Evolutionary conservation across 441 rosid species (phyloP).

Genomic region (Brassica hybrid): DNA sequence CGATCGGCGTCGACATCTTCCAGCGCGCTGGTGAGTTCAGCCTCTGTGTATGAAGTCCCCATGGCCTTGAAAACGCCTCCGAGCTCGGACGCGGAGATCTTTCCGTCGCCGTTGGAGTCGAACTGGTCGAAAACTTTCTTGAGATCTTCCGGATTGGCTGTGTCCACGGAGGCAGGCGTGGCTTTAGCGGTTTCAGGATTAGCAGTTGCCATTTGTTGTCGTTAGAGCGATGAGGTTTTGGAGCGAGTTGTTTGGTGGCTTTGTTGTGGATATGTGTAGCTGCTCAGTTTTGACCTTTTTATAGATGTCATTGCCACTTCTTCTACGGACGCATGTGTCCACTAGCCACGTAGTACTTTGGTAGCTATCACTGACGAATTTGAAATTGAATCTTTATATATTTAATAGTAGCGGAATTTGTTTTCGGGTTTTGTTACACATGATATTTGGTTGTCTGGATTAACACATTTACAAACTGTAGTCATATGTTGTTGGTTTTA

Average conservation of each 20-base stretch:
- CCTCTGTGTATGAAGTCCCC: slow-evolving; percentile 49
- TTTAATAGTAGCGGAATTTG: not conserved
- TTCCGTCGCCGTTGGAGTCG: slow-evolving; percentile 62
- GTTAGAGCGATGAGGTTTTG: slow-evolving; percentile 13
- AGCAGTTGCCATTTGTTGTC: slow-evolving; percentile 23
- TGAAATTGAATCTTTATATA: slow-evolving; percentile 8
- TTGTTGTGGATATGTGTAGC: not conserved
- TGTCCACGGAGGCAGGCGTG: slow-evolving; percentile 34
- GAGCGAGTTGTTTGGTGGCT: not conserved
- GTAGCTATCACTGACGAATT: not conserved
- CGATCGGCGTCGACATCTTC: slow-evolving; percentile 59
- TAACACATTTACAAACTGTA: too few species aligned
- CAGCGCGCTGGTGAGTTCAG: slow-evolving; percentile 50
- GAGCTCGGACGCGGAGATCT: slow-evolving; percentile 60
- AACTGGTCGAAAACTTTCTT: slow-evolving; percentile 66
- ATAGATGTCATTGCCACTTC: slow-evolving; percentile 12
- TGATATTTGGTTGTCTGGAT: not conserved
- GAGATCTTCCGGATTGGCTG: slow-evolving; percentile 52
- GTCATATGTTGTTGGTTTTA: too few species aligned
- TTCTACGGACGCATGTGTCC: not conserved
- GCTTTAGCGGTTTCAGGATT: slow-evolving; percentile 27
- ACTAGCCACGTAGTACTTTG: slow-evolving; percentile 1
- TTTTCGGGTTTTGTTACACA: not conserved
- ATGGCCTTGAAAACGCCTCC: slow-evolving; percentile 51
- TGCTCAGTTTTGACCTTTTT: slow-evolving; percentile 8